These are phyloP conservation scores for Ustilago xerochloae DNA, from an alignment of 1,284 basidiomycete species.

Conservation along the genomic window DNA sequence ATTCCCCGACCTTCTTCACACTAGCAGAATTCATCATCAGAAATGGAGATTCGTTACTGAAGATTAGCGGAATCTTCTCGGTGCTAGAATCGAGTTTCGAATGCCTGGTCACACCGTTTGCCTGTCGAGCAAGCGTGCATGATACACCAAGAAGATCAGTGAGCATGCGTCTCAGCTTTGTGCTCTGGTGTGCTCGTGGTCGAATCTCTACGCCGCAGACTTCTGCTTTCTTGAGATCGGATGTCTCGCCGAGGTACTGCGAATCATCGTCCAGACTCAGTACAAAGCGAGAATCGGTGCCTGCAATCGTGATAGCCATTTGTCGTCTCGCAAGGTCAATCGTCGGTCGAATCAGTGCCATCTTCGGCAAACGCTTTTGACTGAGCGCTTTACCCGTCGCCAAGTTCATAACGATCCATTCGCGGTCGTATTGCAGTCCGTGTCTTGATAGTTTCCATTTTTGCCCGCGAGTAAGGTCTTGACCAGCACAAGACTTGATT, in stretches of 20 bases:
- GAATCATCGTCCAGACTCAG: conserved; percentile 23
- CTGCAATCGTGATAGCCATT: conserved; percentile 23
- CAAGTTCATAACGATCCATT: conserved; percentile 54
- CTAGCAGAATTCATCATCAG: conserved; percentile 45
- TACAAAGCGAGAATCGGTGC: neutral
- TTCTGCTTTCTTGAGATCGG: neutral
- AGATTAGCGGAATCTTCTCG: conserved; percentile 45
- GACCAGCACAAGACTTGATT: conserved; percentile 56
- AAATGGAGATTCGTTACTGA: conserved; percentile 60
- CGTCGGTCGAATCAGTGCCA: conserved; percentile 52
- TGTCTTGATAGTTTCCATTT: conserved; percentile 42
- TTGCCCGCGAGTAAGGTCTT: conserved; percentile 21
- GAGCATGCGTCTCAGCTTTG: conserved; percentile 24
- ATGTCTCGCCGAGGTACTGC: conserved; percentile 16
- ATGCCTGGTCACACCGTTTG: conserved; percentile 20
- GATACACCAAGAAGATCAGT: conserved; percentile 35
- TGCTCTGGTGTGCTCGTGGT: conserved; percentile 28
- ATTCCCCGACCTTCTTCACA: conserved; percentile 38
- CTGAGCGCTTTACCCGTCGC: conserved; percentile 46
- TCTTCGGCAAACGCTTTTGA: conserved; percentile 47
- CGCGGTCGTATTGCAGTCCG: conserved; percentile 49
- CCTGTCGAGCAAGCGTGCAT: conserved; percentile 46
- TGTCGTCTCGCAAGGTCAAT: conserved; percentile 21
- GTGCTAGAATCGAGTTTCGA: conserved; percentile 27
- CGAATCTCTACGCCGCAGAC: conserved; percentile 31